A percentile compares a stretch with the other conserved stretches of the same genome.
phyloP scores from a whole-genome alignment of 1,139 yeast species.

The Blastobotrys indianensis region DNA sequence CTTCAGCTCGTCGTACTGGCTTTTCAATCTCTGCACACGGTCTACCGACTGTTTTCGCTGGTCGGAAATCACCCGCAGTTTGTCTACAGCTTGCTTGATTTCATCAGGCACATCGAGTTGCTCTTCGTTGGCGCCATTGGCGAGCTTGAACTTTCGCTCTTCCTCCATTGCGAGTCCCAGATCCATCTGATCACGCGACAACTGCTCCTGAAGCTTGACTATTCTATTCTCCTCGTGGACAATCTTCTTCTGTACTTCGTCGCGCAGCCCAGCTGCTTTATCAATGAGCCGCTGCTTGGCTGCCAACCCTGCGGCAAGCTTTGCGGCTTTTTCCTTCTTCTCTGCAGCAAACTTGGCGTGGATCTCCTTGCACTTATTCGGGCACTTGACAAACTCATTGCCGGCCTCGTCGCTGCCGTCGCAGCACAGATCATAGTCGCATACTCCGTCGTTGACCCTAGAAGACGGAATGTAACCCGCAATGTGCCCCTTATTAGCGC shows the following conservation, averaged over 20 bases:
- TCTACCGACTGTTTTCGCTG: conserved; percentile 26
- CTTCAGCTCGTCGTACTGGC: conserved; percentile 35
- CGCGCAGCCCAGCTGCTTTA: conserved; percentile 23
- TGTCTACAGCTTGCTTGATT: conserved; percentile 5
- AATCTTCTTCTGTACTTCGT: conserved; percentile 24
- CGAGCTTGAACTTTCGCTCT: conserved; percentile 27
- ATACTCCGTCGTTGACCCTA: conserved; percentile 80
- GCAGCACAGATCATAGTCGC: conserved; percentile 87
- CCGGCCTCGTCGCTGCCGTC: conserved; percentile 86
- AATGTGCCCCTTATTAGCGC: conserved; percentile 66
- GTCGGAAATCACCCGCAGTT: conserved; percentile 25
- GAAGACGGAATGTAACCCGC: conserved; percentile 40
- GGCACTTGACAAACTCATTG: conserved; percentile 19
- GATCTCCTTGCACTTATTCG: conserved; percentile 47
- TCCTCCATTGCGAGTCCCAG: conserved; percentile 31
- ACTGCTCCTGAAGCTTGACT: conserved; percentile 14
- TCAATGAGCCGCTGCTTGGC: conserved; percentile 33
- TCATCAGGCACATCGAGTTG: conserved; percentile 12
- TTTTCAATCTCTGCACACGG: conserved; percentile 22
- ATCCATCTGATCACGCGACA: conserved; percentile 24
- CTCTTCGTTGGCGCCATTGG: conserved; percentile 22
- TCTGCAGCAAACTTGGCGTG: conserved; percentile 35
- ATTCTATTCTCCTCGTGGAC: conserved; percentile 21
- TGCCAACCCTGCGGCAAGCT: conserved; percentile 35
- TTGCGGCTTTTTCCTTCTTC: conserved; percentile 26